A percentile compares a stretch with the other conserved stretches of the same genome.
Evolutionary conservation across 2,329 filamentous ascomycete species (phyloP).

Genomic region (Cladosporium cucumerinum): DNA sequence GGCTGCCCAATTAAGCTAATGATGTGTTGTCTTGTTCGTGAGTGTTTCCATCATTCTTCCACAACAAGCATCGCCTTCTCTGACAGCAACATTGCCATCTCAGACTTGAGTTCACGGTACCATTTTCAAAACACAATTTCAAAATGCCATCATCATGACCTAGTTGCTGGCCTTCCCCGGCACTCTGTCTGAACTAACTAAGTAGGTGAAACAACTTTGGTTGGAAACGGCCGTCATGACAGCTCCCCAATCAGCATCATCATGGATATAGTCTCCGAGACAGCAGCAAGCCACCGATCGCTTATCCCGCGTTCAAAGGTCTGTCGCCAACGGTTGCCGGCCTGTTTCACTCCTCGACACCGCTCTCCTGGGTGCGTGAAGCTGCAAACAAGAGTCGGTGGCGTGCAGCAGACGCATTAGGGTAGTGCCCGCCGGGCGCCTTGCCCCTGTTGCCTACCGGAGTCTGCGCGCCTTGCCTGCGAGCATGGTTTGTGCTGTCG

Average conservation of each 20-base stretch:
- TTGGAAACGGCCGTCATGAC: neutral
- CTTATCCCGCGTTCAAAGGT: neutral
- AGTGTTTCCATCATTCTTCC: neutral
- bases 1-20: neutral
- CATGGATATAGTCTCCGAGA: neutral
- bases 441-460: neutral
- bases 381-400: slow-evolving; percentile 13
- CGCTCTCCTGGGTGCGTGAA: neutral
- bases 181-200: neutral
- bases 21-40: neutral
- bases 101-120: neutral
- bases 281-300: neutral
- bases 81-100: neutral
- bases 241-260: neutral
- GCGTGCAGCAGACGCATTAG: neutral
- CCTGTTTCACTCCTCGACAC: slow-evolving; percentile 11
- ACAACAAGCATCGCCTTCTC: neutral
- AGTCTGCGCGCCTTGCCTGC: neutral
- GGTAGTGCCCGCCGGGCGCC: neutral
- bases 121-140: neutral
- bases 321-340: neutral
- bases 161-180: neutral
- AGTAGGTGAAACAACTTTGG: neutral
- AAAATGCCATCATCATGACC: neutral
- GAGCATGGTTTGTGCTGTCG: neutral